These are phyloP conservation scores for Cryphonectria radicalis DNA, from an alignment of 2,329 filamentous ascomycete species.

Conservation along the genomic window DNA sequence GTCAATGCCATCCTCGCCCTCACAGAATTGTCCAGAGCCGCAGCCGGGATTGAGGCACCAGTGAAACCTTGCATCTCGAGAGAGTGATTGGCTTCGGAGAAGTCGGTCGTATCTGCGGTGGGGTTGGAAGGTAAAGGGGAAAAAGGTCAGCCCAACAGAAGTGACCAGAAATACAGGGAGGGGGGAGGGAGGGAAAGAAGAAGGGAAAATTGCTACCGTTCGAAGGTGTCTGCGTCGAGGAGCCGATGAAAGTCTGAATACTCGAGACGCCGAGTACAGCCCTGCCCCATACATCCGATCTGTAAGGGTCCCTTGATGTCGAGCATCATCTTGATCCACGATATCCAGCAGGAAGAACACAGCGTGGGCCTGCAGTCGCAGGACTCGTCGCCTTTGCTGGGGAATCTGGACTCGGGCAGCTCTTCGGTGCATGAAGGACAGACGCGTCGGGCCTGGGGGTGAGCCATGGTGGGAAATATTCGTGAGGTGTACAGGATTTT, in stretches of 20 bases:
- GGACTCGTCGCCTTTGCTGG: neutral
- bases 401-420: slow-evolving; percentile 5
- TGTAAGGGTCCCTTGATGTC: slow-evolving; percentile 2
- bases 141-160: neutral
- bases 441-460: neutral
- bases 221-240: neutral
- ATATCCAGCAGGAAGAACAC: neutral
- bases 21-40: slow-evolving; percentile 3
- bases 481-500: neutral
- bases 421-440: slow-evolving; percentile 11
- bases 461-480: neutral
- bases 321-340: slow-evolving; percentile 3
- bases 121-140: neutral
- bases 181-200: neutral
- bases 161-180: neutral
- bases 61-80: neutral
- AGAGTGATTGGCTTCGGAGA: neutral
- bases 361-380: slow-evolving; percentile 4
- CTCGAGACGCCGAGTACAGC: slow-evolving; percentile 1
- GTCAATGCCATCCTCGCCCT: neutral
- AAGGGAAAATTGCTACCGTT: neutral
- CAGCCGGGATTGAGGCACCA: neutral
- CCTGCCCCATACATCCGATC: neutral
- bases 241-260: slow-evolving; percentile 1
- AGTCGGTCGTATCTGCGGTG: slow-evolving; percentile 9